phyloP scores from a whole-genome alignment of 2,329 filamentous ascomycete genomes.

The Ascochyta lentis region DNA sequence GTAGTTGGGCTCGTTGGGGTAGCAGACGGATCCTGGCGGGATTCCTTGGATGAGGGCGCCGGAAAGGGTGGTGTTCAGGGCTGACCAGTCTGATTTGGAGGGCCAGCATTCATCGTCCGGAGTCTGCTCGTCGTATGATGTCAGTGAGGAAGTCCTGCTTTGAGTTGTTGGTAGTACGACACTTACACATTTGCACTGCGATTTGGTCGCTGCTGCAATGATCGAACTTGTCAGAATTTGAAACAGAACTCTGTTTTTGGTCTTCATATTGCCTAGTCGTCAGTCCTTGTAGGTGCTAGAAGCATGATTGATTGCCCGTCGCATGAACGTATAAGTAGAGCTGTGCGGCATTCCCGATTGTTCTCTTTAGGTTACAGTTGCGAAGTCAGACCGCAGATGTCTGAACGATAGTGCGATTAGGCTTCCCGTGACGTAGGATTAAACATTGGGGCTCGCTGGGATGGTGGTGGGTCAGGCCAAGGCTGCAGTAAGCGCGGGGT shows the following conservation, averaged over 20 bases:
- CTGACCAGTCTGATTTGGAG: conserved; percentile 23
- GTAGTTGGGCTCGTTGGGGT: conserved; percentile 29
- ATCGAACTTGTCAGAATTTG: background rate
- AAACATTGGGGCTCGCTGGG: background rate
- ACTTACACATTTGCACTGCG: conserved; percentile 33
- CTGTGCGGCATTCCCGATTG: background rate
- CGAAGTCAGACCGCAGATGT: background rate
- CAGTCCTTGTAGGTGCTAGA: background rate
- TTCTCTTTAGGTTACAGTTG: background rate
- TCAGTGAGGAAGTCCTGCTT: too few species aligned
- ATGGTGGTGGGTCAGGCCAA: conserved; percentile 6
- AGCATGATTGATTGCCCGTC: too few species aligned
- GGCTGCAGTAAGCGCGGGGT: conserved; percentile 13
- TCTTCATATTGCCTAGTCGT: background rate
- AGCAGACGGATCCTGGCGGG: conserved; percentile 40
- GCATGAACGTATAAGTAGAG: background rate
- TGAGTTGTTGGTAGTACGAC: too few species aligned
- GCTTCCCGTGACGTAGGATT: background rate
- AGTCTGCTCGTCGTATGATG: conserved; percentile 11
- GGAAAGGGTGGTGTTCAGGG: conserved; percentile 29
- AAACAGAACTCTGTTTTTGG: background rate
- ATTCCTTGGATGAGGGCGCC: conserved; percentile 28
- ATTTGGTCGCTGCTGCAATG: background rate
- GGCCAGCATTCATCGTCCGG: conserved; percentile 33
- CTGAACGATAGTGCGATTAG: background rate